These are phyloP conservation scores for Solanum corneliomulleri DNA, from an alignment of 257 asterid species.

Conservation along the genomic window DNA sequence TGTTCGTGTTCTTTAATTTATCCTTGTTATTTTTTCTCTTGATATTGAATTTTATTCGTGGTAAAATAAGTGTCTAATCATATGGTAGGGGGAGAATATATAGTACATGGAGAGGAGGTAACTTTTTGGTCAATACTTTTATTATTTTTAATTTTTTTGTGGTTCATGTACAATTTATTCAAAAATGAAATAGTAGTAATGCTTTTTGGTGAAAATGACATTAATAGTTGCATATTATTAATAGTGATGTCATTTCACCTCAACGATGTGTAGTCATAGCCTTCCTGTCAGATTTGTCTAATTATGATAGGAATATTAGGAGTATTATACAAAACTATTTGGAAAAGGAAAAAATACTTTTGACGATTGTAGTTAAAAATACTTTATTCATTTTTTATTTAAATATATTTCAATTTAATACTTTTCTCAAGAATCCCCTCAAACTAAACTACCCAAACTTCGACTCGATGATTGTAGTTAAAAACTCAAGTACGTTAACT, in stretches of 20 bases:
- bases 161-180: not conserved
- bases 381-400: too few species aligned
- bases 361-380: not conserved
- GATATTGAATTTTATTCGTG: not conserved
- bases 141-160: not conserved
- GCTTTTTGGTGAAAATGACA: not conserved
- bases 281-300: not conserved
- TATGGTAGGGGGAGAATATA: not conserved
- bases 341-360: too few species aligned
- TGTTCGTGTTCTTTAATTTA: not conserved
- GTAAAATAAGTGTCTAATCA: not conserved
- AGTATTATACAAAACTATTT: not conserved
- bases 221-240: not conserved
- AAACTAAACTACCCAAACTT: not conserved
- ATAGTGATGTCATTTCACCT: not conserved
- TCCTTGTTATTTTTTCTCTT: not conserved
- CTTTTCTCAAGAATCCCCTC: not conserved
- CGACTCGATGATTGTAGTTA: not conserved
- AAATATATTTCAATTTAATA: too few species aligned
- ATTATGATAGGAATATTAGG: not conserved
- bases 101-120: not conserved
- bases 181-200: not conserved
- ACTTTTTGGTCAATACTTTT: not conserved
- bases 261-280: not conserved
- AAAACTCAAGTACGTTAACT: too few species aligned